Base-by-base conservation (phyloP, 2,329 filamentous ascomycete species). In the Ceratocystis eucalypticola region DNA sequence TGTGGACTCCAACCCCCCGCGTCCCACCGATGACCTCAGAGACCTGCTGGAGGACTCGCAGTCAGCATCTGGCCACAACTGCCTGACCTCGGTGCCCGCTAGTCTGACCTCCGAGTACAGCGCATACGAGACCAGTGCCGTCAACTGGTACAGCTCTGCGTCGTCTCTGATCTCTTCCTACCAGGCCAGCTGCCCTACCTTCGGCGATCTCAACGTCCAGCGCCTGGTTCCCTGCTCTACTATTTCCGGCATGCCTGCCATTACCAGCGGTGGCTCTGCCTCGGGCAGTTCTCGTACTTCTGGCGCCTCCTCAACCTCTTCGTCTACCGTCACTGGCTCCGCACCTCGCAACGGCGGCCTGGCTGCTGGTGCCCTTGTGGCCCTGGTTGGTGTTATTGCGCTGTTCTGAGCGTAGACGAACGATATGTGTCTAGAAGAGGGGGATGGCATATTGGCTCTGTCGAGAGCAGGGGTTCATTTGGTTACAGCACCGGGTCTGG, bases 71-170 rank as follows among this genome's bases (percentile, higher is more conserved):
- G 69, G 71, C 5, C 69, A 72, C 64, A 71, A 76, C 71, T 77
- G 75, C 74, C 22, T 66, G 69, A 72, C 74, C 71, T 71, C 66
- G 65, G 66, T 70, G 37, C 74, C 76, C n/a, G 48, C 68, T 25
- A 71, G 70, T 70, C 72, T 77, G 45, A 72, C 69, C 70, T 69
- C 67, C 37, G 69, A 74, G 53, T 76, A 73, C 71, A 67, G 70
- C 28, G 71, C 69, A 68, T 77, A 76, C 72, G 72, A 69, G 69
- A 70, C 70, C 62, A 65, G 72, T 68, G 65, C 74, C 44, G 22
- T 69, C 8, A 71, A 70, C 1, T 77, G 76, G 75, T 73, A 72
- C 70, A 66, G 65, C 22, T 55, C 68, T 45, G 71, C 74, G 72
- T 61, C 69, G 67, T 70, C 69, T 64, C 69, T 72, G 41, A 69